These are phyloP conservation scores for Pseudogymnoascus sp. DNA, from an alignment of 2,329 filamentous ascomycete species.

Conservation along the genomic window DNA sequence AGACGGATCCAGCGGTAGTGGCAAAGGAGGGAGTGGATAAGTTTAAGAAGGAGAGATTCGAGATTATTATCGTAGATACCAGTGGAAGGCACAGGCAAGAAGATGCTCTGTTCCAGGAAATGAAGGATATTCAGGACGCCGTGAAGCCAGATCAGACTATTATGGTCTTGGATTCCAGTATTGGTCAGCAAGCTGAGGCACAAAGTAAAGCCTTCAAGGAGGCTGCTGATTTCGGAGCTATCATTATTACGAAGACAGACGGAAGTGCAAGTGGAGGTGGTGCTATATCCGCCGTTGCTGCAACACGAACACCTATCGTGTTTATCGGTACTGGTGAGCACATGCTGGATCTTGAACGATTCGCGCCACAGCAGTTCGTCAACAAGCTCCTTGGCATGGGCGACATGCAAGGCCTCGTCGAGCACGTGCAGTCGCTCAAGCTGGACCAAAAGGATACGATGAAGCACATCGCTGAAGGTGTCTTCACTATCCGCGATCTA, in stretches of 20 bases:
- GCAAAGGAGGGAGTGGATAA: conserved; percentile 95
- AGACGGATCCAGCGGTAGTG: conserved; percentile 90
- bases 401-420: conserved; percentile 88
- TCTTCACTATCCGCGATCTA: conserved; percentile 90
- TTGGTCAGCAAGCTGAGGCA: conserved; percentile 90
- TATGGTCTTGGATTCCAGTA: conserved; percentile 94
- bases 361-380: conserved; percentile 87
- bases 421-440: conserved; percentile 93
- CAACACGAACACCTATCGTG: conserved; percentile 92
- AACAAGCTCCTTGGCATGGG: conserved; percentile 95
- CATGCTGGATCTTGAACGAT: conserved; percentile 88
- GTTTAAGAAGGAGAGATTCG: conserved; percentile 97
- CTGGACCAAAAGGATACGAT: conserved; percentile 98
- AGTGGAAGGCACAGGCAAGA: conserved; percentile 93
- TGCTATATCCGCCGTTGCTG: conserved; percentile 93
- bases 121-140: conserved; percentile 91
- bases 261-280: conserved; percentile 92
- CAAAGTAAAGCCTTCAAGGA: conserved; percentile 97
- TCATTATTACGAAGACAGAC: conserved; percentile 98
- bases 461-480: conserved; percentile 95
- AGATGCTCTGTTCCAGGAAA: conserved; percentile 90
- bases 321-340: conserved; percentile 98
- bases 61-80: conserved; percentile 97
- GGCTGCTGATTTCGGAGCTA: conserved; percentile 91
- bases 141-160: conserved; percentile 93